Base-by-base conservation (phyloP, 2,329 filamentous ascomycete species). In the Curvularia spicifera region DNA sequence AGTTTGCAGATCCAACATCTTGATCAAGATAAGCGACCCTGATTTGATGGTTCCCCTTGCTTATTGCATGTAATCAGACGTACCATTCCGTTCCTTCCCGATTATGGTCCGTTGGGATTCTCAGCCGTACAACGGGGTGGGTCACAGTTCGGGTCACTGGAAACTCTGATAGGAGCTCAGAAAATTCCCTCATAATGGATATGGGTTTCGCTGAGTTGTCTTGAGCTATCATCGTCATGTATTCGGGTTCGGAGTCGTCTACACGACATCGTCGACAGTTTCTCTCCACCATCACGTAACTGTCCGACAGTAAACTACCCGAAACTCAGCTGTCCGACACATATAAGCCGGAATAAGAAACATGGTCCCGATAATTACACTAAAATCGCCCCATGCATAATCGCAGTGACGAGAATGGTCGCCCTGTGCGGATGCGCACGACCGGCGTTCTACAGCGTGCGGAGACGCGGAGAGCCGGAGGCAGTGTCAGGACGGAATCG, bases 381-480 rank as follows among this genome's bases (percentile, higher is more conserved):
- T 43, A 26, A 29, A 18, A 29, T n/a, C 18, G 24, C 2, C 5
- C 24, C n/a, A 31, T 50, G 33, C 35, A 18, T 28, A 39, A 31
- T 50, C 20, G 46, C 28, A 33, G 37, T 7, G 10, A 48, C 10
- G 54, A 45, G 42, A 28, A 22, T 33, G 40, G 26, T 46, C 44
- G 26, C 13, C 26, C 20, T 31, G 24, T 40, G 45, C 51, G 40
- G 26, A 37, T 50, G 40, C 40, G 46, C 39, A 50, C 29, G 28
- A 20, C 31, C 28, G 46, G 26, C 22, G 50, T 47, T 43, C 22
- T n/a, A 31, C 33, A 40, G n/a, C 15, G 10, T 53, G 35, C 58
- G 58, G 58, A 60, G 50, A 49, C 22, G 56, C 57, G 58, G 58
- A 60, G 58, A 60, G 50, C 58, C 58, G 58, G 40, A 57, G 26